Conservation (phyloP, 768 basidiomycete species). For the Phylloporus scabripes region DNA sequence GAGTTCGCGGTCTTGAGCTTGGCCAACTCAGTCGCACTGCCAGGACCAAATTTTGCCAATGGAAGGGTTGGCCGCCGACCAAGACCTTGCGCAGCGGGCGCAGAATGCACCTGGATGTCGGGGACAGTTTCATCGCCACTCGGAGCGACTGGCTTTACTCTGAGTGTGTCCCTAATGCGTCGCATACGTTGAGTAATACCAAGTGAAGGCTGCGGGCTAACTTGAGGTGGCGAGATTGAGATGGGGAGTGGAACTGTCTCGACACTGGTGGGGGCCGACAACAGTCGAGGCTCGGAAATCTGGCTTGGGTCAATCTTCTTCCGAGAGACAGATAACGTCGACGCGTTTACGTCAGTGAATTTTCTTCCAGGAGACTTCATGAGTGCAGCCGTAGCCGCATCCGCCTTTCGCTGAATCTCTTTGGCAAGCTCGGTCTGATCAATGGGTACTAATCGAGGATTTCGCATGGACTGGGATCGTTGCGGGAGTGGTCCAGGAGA, state of each 20-base stretch:
- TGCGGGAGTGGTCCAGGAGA: conserved; percentile 21
- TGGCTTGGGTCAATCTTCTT: conserved; percentile 57
- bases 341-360: conserved; percentile 36
- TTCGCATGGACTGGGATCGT: conserved; percentile 34
- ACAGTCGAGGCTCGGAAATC: conserved; percentile 60
- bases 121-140: conserved; percentile 48
- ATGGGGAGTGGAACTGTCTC: conserved; percentile 57
- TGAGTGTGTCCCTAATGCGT: conserved; percentile 63
- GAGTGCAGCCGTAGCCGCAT: conserved; percentile 60
- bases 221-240: conserved; percentile 29
- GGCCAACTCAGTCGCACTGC: conserved; percentile 42
- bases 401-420: conserved; percentile 63
- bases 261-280: conserved; percentile 64
- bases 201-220: conserved; percentile 38
- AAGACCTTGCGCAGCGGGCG: conserved; percentile 34
- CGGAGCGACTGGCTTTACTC: conserved; percentile 45
- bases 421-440: conserved; percentile 53
- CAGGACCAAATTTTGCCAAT: conserved; percentile 37
- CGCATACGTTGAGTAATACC: conserved; percentile 68
- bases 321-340: conserved; percentile 40
- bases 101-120: conserved; percentile 37
- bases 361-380: conserved; percentile 44
- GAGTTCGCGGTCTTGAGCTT: conserved; percentile 52
- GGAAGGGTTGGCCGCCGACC: conserved; percentile 42
- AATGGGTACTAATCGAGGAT: conserved; percentile 35